A percentile compares a stretch with the other conserved stretches of the same genome.
These are phyloP conservation scores for Aspergillus nanangensis DNA, from an alignment of 495 filamentous ascomycete genomes.

Conservation along the genomic window DNA sequence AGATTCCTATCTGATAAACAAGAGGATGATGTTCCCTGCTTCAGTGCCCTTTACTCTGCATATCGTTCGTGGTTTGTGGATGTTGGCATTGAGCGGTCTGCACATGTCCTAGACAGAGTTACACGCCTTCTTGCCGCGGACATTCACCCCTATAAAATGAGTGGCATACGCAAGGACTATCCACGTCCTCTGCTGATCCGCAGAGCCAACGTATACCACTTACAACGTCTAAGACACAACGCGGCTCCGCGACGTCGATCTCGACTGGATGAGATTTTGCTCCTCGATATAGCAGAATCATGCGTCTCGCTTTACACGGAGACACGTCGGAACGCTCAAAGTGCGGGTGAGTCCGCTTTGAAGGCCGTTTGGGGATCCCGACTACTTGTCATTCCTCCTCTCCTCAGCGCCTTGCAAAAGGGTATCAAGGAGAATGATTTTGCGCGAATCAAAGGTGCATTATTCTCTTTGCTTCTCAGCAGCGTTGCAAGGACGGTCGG, in stretches of 20 bases:
- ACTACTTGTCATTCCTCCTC: constrained; percentile 79
- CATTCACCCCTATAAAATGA: constrained; percentile 88
- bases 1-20: constrained; percentile 77
- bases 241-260: constrained; percentile 79
- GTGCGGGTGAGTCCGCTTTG: constrained; percentile 87
- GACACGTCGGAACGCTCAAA: constrained; percentile 87
- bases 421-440: constrained; percentile 81
- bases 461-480: constrained; percentile 86
- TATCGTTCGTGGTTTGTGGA: constrained; percentile 98
- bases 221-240: constrained; percentile 90
- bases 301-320: constrained; percentile 94
- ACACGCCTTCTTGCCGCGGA: constrained; percentile 77
- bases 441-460: constrained; percentile 85
- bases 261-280: constrained; percentile 73
- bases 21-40: constrained; percentile 93
- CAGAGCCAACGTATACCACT: constrained; percentile 88
- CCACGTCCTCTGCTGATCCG: constrained; percentile 84
- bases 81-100: constrained; percentile 91
- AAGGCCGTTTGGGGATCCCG: constrained; percentile 84
- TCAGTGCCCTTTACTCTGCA: constrained; percentile 84
- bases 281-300: constrained; percentile 86
- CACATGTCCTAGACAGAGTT: constrained; percentile 86
- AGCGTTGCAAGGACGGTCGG: constrained; percentile 83
- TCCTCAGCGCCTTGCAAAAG: constrained; percentile 73
- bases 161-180: constrained; percentile 86